Base-by-base conservation (phyloP, 2,329 filamentous ascomycete species). In the Stemphylium vesicarium region DNA sequence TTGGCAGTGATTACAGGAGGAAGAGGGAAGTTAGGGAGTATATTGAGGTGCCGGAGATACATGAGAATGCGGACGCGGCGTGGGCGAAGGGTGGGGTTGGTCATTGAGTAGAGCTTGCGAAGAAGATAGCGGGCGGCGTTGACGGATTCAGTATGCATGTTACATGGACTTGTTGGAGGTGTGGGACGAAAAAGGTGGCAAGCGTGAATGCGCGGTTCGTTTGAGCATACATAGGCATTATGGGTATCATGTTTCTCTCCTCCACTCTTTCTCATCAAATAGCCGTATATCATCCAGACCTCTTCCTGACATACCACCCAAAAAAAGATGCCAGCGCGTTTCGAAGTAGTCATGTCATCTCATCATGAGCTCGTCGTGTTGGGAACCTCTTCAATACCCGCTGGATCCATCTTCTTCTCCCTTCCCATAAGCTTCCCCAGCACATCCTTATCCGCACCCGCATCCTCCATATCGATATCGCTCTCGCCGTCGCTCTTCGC, bases 21-120 rank as follows among this genome's bases (percentile, higher is more conserved):
- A 88, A 88, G 77, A 79, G 73, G 63, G 78, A 82, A 71, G 75
- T 77, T 50, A 81, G 86, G 67, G 75, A 76, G 66, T 76, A 78
- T 44, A 86, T 88, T 66, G 60, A 77, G 62, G 75, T 77, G 64
- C 80, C 79, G n/a, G 60, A 78, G 51, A 68, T 83, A 11, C 77
- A 82, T 69, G 65, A 63, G 38, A 76, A 81, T 73, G 80, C 80
- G 11, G 81, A 84, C 73, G 71, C 71, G 38, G 76, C 78, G 52
- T 84, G 81, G 81, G 80, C 60, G 3, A 67, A 68, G 45, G 59
- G 57, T 0, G 65, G 64, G 12, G 12, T 55, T 4, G 61, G 64
- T 7, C 62, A 68, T 38, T 43, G 42, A 35, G 24, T 18, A 16
- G 1, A 10, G 36, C 10, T n/a, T 29, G 12, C 13, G 24, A 13